These are phyloP conservation scores for Groenewaldozyma sp. DNA, from an alignment of 1,139 yeast genomes.

Conservation along the genomic window DNA sequence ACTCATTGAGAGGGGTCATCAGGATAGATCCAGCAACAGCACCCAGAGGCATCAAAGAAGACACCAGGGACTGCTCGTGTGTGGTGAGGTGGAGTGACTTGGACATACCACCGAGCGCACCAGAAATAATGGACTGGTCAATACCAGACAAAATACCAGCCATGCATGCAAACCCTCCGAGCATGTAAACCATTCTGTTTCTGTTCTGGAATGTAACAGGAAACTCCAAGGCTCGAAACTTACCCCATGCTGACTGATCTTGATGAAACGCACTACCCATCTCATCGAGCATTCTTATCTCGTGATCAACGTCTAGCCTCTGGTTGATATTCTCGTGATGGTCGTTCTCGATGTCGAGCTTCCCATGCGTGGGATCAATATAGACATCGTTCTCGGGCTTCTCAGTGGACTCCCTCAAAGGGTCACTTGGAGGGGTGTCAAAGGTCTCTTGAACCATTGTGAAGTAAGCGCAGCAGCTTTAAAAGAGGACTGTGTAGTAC, in stretches of 20 bases:
- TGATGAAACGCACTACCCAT: neutral
- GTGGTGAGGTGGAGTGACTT: conserved; percentile 39
- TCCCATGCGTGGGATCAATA: neutral
- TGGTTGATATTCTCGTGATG: neutral
- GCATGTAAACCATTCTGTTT: neutral
- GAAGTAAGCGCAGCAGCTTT: too few relatives aligned
- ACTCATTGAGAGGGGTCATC: conserved; percentile 29
- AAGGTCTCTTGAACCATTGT: too few relatives aligned
- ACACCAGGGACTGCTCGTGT: conserved; percentile 31
- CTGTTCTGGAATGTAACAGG: neutral
- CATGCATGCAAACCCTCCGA: conserved; percentile 38
- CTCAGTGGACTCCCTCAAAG: too few relatives aligned
- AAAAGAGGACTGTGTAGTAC: too few relatives aligned
- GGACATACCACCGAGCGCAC: conserved; percentile 47
- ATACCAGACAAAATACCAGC: conserved; percentile 53
- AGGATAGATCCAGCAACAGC: conserved; percentile 32
- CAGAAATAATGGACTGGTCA: conserved; percentile 50
- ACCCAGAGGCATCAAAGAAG: conserved; percentile 53
- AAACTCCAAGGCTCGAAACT: neutral
- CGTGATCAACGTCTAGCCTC: neutral
- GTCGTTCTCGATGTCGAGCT: neutral
- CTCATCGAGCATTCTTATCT: neutral
- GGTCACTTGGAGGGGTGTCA: too few relatives aligned
- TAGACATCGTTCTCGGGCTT: neutral
- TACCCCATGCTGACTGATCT: neutral